Conservation (phyloP, 345 rosid species). For the Ceriops tagal region DNA sequence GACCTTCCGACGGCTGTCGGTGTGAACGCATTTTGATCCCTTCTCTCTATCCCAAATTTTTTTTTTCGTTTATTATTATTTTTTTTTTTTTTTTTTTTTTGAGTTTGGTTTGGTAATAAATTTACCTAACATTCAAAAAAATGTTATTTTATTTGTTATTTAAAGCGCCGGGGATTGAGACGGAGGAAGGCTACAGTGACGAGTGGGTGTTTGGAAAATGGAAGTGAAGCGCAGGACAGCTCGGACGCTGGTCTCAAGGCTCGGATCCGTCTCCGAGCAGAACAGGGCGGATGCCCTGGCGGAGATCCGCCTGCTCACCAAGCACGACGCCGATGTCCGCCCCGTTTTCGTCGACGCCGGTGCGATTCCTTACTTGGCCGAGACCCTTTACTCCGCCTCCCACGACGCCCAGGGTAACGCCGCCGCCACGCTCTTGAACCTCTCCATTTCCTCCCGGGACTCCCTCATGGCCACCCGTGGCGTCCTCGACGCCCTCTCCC, state of each 20-base stretch:
- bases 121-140: no score
- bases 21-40: no score
- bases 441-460: slow-evolving; percentile 67
- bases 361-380: slow-evolving; percentile 76
- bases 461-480: slow-evolving; percentile 79
- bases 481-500: slow-evolving; percentile 81
- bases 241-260: slow-evolving; percentile 55
- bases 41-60: no score
- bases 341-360: slow-evolving; percentile 65
- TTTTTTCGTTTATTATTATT: no score
- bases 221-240: slow-evolving; percentile 69
- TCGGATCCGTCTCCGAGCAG: slow-evolving; percentile 76
- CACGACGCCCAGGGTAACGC: slow-evolving; percentile 73
- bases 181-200: neutral
- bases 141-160: no score
- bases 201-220: slow-evolving; percentile 26
- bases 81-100: no score
- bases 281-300: slow-evolving; percentile 65
- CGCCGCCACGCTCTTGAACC: slow-evolving; percentile 75
- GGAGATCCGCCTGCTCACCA: slow-evolving; percentile 73
- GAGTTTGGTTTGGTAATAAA: no score
- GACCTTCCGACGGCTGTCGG: no score
- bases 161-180: neutral
- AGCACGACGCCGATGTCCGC: slow-evolving; percentile 71
- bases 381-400: slow-evolving; percentile 68